Evolutionary conservation across 2,329 filamentous ascomycete genomes (phyloP).

Genomic region (Ophiocordyceps robertsii): DNA sequence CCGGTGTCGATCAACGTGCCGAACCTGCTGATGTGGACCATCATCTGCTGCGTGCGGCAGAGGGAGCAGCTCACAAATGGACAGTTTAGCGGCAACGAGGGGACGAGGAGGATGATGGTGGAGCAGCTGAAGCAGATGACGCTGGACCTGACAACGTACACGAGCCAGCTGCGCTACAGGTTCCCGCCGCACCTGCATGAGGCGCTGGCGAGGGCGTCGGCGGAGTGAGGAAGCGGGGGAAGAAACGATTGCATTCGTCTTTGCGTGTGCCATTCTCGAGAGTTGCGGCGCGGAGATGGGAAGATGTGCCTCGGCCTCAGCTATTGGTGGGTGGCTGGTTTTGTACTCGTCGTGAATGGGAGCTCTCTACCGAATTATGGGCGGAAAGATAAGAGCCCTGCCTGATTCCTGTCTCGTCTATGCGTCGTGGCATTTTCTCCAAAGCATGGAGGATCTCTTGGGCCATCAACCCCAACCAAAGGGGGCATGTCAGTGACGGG

Average conservation of each 20-base stretch:
- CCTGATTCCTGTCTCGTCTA: too few relatives aligned
- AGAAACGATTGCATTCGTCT: background rate
- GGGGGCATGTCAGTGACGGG: too few relatives aligned
- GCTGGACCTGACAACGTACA: constrained; percentile 86
- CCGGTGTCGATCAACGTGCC: constrained; percentile 82
- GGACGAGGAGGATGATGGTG: constrained; percentile 48
- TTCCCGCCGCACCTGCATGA: constrained; percentile 81
- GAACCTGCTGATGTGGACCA: constrained; percentile 86
- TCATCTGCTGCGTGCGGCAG: constrained; percentile 71
- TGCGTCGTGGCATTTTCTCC: too few relatives aligned
- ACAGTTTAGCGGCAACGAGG: constrained; percentile 62
- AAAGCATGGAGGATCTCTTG: too few relatives aligned
- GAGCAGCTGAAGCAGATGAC: constrained; percentile 67
- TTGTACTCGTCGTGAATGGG: too few relatives aligned
- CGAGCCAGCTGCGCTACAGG: constrained; percentile 81
- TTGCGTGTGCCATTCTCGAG: background rate
- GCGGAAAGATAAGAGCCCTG: too few relatives aligned
- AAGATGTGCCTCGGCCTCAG: too few relatives aligned
- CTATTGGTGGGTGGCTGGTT: too few relatives aligned
- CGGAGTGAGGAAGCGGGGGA: constrained; percentile 34
- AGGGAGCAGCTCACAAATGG: constrained; percentile 56
- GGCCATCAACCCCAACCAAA: too few relatives aligned
- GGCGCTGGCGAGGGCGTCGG: constrained; percentile 68
- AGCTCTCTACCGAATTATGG: too few relatives aligned
- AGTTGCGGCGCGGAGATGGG: background rate